Evolutionary conservation across 805 yeast genomes (phyloP).

Genomic region (Helenozyma rhizophorensis): DNA sequence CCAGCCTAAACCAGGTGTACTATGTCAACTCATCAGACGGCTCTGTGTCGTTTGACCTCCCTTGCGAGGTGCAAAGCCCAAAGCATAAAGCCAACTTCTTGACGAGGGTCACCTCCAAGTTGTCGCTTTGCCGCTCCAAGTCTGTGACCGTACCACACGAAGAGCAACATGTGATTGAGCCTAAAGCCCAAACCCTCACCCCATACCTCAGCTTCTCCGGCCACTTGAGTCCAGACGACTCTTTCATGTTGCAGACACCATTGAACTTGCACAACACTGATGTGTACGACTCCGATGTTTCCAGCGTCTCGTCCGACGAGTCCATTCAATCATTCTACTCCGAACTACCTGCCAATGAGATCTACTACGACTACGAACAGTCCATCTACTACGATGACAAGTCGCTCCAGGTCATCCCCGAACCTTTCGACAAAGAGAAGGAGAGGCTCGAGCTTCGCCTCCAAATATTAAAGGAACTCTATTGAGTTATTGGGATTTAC

Average conservation of each 20-base stretch:
- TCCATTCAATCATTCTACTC: slow-evolving; percentile 22
- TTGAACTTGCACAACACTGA: slow-evolving; percentile 10
- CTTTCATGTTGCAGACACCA: slow-evolving; percentile 20
- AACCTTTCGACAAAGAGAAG: slow-evolving; percentile 22
- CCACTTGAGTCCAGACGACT: slow-evolving; percentile 18
- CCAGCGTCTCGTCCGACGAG: slow-evolving; percentile 19
- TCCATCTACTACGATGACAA: slow-evolving; percentile 11
- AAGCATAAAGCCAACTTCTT: slow-evolving; percentile 5
- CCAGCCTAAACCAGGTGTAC: slow-evolving; percentile 13
- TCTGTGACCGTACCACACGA: no score
- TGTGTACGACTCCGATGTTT: slow-evolving; percentile 16
- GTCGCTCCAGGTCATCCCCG: slow-evolving; percentile 10
- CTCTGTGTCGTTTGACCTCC: slow-evolving; percentile 13
- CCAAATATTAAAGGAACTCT: slow-evolving; percentile 33
- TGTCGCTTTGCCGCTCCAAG: slow-evolving; percentile 8
- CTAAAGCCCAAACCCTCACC: no score
- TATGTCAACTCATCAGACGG: slow-evolving; percentile 13
- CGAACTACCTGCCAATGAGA: slow-evolving; percentile 11
- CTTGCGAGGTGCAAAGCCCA: slow-evolving; percentile 15
- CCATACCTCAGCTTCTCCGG: no score
- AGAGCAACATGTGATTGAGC: no score
- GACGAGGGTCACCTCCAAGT: slow-evolving; percentile 8
- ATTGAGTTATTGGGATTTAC: slow-evolving; percentile 1
- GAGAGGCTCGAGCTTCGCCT: slow-evolving; percentile 37
- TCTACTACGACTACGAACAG: slow-evolving; percentile 14